Percentiles rank a stretch among this genome's conserved stretches.
These are phyloP conservation scores for Rhododendron griersonianum DNA, from an alignment of 148 eudicot species.

Conservation along the genomic window DNA sequence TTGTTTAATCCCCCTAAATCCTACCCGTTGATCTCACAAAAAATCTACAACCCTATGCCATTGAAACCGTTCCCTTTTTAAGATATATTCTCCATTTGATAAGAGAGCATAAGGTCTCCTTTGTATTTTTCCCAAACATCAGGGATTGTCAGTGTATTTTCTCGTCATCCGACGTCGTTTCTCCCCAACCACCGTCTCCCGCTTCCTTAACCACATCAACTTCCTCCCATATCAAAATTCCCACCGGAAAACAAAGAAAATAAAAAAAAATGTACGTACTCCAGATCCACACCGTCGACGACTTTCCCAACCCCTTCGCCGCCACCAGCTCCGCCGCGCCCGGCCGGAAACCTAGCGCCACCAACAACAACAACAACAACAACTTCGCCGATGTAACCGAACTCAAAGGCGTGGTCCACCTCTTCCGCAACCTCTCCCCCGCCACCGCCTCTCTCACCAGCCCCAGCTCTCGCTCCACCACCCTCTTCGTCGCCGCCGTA, in stretches of 20 bases:
- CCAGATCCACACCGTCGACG: constrained; percentile 67
- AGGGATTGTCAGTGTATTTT: neutral
- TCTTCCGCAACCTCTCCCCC: constrained; percentile 50
- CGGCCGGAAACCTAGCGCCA: constrained; percentile 19
- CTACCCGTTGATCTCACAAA: neutral
- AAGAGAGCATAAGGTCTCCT: neutral
- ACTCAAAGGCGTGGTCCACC: constrained; percentile 64
- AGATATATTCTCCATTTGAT: too few species aligned
- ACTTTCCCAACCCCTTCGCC: constrained; percentile 42
- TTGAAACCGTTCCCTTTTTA: too few species aligned
- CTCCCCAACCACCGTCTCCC: neutral
- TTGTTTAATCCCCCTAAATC: neutral
- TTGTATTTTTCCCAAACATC: neutral
- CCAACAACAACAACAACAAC: neutral
- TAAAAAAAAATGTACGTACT: constrained; percentile 50
- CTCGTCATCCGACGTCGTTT: neutral
- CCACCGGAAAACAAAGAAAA: neutral
- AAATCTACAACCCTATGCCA: too few species aligned
- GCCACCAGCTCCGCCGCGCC: constrained; percentile 26
- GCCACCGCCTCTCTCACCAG: constrained; percentile 30
- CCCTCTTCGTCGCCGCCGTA: constrained; percentile 68
- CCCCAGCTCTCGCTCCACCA: constrained; percentile 34
- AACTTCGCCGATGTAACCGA: constrained; percentile 30
- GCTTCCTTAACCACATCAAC: neutral
- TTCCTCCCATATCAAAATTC: neutral